A percentile compares a stretch with the other conserved stretches of the same genome.
Conservation (phyloP, 2,329 filamentous ascomycete species). For the Claviceps maximensis region DNA sequence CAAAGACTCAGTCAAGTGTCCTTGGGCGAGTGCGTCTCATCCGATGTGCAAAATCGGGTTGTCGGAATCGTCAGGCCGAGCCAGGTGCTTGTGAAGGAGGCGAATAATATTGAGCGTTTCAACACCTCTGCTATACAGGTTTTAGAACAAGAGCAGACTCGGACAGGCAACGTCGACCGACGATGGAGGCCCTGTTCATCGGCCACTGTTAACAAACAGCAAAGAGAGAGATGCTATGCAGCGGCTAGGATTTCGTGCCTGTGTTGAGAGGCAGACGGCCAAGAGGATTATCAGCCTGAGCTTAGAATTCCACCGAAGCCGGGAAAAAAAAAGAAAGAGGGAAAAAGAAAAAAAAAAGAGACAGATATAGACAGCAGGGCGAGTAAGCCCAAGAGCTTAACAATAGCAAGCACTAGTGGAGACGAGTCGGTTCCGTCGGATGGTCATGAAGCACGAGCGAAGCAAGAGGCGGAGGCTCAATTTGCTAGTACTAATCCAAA, state of each 20-base stretch:
- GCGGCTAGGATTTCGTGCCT: background rate
- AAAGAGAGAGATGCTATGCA: background rate
- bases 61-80: background rate
- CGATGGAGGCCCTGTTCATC: background rate
- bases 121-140: background rate
- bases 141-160: background rate
- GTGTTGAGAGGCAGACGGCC: background rate
- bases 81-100: background rate
- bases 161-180: background rate
- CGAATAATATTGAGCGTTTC: background rate
- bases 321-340: too few species aligned
- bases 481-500: background rate
- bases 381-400: background rate
- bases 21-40: background rate
- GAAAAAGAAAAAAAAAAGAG: background rate
- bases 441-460: constrained; percentile 3
- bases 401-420: constrained; percentile 4
- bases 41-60: background rate
- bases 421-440: constrained; percentile 6
- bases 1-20: background rate
- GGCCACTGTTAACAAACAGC: background rate
- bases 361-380: background rate
- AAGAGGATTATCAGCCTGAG: background rate
- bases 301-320: background rate
- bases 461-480: background rate